These are phyloP conservation scores for Vanrija sp. DNA, from an alignment of 1,284 basidiomycete genomes.

Conservation along the genomic window DNA sequence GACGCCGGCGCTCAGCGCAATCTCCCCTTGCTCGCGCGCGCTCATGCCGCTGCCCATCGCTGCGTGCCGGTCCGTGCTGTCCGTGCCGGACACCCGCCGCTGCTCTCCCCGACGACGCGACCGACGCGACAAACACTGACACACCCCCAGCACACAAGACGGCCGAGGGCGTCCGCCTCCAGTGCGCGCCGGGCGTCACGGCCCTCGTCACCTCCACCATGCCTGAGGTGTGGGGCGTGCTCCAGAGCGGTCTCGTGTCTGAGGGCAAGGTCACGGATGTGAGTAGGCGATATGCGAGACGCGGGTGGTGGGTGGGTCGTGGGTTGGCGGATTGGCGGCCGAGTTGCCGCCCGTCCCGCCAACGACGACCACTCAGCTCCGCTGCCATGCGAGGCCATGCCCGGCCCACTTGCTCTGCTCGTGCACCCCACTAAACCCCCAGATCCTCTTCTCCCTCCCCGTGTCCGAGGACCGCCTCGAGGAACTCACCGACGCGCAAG, in stretches of 20 bases:
- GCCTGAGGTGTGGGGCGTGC: conserved; percentile 37
- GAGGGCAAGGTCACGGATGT: conserved; percentile 67
- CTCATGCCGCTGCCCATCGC: neutral
- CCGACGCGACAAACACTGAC: conserved; percentile 14
- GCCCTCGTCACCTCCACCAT: conserved; percentile 39
- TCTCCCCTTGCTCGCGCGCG: no score
- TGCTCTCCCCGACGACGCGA: neutral
- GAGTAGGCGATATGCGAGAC: conserved; percentile 32
- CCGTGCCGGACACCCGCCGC: no score
- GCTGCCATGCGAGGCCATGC: no score
- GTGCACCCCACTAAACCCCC: conserved; percentile 1
- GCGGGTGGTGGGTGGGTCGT: neutral
- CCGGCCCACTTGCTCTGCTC: neutral
- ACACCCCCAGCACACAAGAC: conserved; percentile 56
- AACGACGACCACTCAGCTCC: no score
- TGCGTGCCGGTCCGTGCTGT: no score
- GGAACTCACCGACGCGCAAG: conserved; percentile 62
- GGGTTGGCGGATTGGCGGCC: neutral
- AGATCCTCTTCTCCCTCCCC: conserved; percentile 79
- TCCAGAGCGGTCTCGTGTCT: conserved; percentile 54
- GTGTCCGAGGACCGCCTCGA: conserved; percentile 65
- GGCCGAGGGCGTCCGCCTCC: conserved; percentile 65
- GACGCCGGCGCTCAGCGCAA: no score
- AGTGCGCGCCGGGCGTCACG: conserved; percentile 56
- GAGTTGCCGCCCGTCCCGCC: no score